Evolutionary conservation across 1,284 basidiomycete species (phyloP), one percentile per base, ranked within the genome.

Genomic region (Ustilago trichophora): DNA sequence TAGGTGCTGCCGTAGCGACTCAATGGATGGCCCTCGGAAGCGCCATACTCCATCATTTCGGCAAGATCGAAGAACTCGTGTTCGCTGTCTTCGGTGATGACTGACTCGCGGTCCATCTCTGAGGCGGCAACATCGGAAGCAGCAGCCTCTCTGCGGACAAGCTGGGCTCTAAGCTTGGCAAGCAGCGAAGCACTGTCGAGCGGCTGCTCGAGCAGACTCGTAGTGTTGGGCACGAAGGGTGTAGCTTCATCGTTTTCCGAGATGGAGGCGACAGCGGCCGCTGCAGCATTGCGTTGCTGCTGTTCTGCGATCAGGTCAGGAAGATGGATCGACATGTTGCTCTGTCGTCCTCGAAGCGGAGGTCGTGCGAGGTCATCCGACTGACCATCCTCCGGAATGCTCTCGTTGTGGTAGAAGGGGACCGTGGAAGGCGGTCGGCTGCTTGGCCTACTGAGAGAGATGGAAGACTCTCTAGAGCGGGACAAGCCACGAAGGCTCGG

Each of bases 21-120:
- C 18, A 66, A 16, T 0, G 50, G 54, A 35, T 62, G 50, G 11
- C 53, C 54, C 9, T 66, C 68, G 21, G 62, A 57, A 4, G 53
- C 62, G 11, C 62, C 63, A 21, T 65, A 65, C 32, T 69, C 57
- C 69, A 78, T 72, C 68, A 77, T 64, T 8, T 75, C 77, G n/a
- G 56, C 49, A 2, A 77, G 54, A 40, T 77, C 74, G 13, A 75
- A 62, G 45, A 72, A 69, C 24, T 77, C 75, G n/a, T 58, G 47
- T 16, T 55, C 67, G n/a, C 52, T 41, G 55, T 65, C 62, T 13
- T 70, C 67, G 21, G 49, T 31, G 9, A 49, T 42, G 9, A 54
- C 52, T 27, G 54, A 58, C 19, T 48, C 29, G 13, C 59, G 59
- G n/a, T 69, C 66, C 2, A 47, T 16, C 13, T 68, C 65, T 15